Percentiles rank a stretch among this genome's conserved stretches.
Evolutionary conservation across 345 rosid species (phyloP).

Genomic region (Zanthoxylum bungeanum): DNA sequence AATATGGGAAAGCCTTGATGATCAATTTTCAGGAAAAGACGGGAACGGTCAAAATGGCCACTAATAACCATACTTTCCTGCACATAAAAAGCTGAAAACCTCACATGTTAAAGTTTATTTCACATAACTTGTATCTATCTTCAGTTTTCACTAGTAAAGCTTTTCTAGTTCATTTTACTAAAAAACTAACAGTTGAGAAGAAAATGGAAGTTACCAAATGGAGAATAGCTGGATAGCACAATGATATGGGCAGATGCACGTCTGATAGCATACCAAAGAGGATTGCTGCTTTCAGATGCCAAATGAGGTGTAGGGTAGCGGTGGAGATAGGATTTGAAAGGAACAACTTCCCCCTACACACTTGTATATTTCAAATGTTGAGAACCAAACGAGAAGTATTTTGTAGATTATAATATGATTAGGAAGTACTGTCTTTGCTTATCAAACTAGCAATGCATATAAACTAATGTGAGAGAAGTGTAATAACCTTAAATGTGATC

Average conservation of each 20-base stretch:
- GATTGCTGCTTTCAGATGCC: slow-evolving; percentile 74
- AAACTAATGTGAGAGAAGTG: slow-evolving; percentile 1
- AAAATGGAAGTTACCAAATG: slow-evolving; percentile 62
- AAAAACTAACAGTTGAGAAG: slow-evolving; percentile 12
- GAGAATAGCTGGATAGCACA: slow-evolving; percentile 92
- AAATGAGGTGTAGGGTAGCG: slow-evolving; percentile 81
- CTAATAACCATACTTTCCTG: background rate
- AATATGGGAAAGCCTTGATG: background rate
- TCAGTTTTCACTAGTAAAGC: background rate
- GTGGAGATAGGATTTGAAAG: slow-evolving; percentile 79
- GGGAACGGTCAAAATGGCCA: background rate
- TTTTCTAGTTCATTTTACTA: background rate
- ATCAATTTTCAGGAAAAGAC: background rate
- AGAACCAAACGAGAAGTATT: slow-evolving; percentile 8
- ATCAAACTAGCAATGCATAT: background rate
- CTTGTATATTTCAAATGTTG: slow-evolving; percentile 10
- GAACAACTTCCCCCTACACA: slow-evolving; percentile 66
- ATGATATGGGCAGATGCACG: slow-evolving; percentile 95
- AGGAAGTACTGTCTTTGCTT: background rate
- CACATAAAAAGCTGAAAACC: background rate
- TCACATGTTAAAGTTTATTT: background rate
- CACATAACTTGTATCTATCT: background rate
- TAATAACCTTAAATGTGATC: background rate
- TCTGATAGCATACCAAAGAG: slow-evolving; percentile 88
- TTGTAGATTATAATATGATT: background rate